A percentile compares a stretch with the other conserved stretches of the same genome.
phyloP scores from a whole-genome alignment of 176 grass and related monocot genomes.

The Tuctoria greenei region DNA sequence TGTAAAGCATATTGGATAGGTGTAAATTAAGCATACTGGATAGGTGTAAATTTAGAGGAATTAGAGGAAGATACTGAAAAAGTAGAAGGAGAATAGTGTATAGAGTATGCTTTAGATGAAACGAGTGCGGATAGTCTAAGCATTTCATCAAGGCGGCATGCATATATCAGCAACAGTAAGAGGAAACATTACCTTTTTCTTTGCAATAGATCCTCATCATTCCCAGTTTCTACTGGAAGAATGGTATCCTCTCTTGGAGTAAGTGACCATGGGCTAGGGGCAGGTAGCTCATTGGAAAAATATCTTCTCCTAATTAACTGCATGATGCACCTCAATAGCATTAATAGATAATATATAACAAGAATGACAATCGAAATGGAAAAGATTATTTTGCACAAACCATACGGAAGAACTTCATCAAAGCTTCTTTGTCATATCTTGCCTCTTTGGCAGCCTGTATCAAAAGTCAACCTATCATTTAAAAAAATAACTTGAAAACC shows the following conservation, averaged over 20 bases:
- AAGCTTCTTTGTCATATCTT: constrained; percentile 96
- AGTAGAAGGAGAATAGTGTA: too few species aligned
- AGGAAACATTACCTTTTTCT: constrained; percentile 56
- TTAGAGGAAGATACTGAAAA: too few species aligned
- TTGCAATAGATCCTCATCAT: constrained; percentile 75
- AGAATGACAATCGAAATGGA: constrained; percentile 10
- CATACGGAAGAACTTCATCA: constrained; percentile 93
- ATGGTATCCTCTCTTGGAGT: constrained; percentile 50
- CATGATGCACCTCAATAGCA: constrained; percentile 33
- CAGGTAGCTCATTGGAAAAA: constrained; percentile 82
- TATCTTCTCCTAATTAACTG: constrained; percentile 99
- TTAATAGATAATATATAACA: constrained; percentile 29
- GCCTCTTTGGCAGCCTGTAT: constrained; percentile 89
- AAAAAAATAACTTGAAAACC: constrained; percentile 21
- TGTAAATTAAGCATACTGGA: too few species aligned
- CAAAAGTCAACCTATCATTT: constrained; percentile 45
- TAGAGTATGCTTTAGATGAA: too few species aligned
- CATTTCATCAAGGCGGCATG: neutral
- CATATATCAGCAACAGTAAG: neutral
- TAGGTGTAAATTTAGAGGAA: too few species aligned
- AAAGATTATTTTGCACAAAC: constrained; percentile 51
- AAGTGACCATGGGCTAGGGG: constrained; percentile 65
- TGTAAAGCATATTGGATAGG: too few species aligned
- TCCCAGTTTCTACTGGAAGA: constrained; percentile 59
- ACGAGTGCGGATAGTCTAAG: too few species aligned